Conservation (phyloP, 1,284 basidiomycete genomes). For the Gastroboletus turbinatus region DNA sequence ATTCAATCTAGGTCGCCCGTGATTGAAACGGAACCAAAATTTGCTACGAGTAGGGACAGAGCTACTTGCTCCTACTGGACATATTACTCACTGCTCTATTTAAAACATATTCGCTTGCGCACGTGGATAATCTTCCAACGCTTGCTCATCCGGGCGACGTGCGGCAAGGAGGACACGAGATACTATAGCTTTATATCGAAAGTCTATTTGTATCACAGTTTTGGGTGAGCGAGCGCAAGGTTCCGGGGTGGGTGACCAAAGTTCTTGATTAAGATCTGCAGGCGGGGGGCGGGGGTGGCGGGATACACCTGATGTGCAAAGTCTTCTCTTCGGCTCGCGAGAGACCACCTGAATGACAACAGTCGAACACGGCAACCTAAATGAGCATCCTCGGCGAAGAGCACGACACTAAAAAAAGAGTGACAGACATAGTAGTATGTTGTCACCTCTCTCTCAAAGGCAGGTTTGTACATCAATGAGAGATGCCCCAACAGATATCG, state of each 20-base stretch:
- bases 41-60: not conserved
- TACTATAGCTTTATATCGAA: slow-evolving; percentile 19
- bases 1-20: not conserved
- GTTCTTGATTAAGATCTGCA: slow-evolving; percentile 12
- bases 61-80: not conserved
- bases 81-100: not conserved
- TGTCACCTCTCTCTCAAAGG: slow-evolving; percentile 56
- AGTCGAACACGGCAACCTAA: slow-evolving; percentile 20
- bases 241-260: slow-evolving; percentile 6
- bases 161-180: slow-evolving; percentile 27
- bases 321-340: not conserved
- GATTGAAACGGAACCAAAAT: not conserved
- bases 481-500: slow-evolving; percentile 21
- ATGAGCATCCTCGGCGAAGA: not conserved
- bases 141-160: slow-evolving; percentile 10
- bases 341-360: slow-evolving; percentile 26
- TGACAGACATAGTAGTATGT: slow-evolving; percentile 25
- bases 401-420: not conserved
- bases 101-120: not conserved
- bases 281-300: slow-evolving; percentile 10
- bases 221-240: slow-evolving; percentile 6
- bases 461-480: slow-evolving; percentile 48
- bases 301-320: slow-evolving; percentile 12
- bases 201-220: slow-evolving; percentile 7
- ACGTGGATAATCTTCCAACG: not conserved